Evolutionary conservation across 129 eudicot genomes (phyloP).

Genomic region (Rutidosis leptorrhynchoides): DNA sequence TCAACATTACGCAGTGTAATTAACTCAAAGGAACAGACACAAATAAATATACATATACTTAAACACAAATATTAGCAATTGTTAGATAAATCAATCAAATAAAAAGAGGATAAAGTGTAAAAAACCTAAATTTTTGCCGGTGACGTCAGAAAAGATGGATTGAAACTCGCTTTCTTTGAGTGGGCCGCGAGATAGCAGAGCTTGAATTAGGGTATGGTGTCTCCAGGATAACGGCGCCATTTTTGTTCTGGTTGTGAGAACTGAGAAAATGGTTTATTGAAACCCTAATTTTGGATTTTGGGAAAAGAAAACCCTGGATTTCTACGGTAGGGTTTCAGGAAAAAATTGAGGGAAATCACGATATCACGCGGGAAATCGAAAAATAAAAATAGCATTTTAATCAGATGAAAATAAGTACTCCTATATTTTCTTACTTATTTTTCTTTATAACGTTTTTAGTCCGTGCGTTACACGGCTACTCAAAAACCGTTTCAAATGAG

Average conservation of each 20-base stretch:
- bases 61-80: not conserved
- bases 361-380: not conserved
- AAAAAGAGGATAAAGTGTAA: not conserved
- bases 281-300: not conserved
- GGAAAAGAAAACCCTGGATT: not conserved
- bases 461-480: too few species aligned
- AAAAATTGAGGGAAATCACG: not conserved
- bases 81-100: not conserved
- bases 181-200: conserved; percentile 64
- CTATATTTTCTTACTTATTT: too few species aligned
- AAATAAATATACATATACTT: not conserved
- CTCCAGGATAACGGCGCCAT: conserved; percentile 53
- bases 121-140: conserved; percentile 48
- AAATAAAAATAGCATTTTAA: too few species aligned
- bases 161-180: conserved; percentile 45
- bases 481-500: too few species aligned
- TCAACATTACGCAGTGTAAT: conserved; percentile 2
- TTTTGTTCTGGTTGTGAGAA: not conserved
- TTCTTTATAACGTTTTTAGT: too few species aligned
- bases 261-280: not conserved
- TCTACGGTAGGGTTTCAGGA: not conserved
- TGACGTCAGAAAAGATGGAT: conserved; percentile 49
- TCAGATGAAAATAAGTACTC: too few species aligned
- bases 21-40: conserved; percentile 8
- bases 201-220: conserved; percentile 64